Evolutionary conservation across 176 grass and related monocot species (phyloP).

Genomic region (Melocanna baccifera): DNA sequence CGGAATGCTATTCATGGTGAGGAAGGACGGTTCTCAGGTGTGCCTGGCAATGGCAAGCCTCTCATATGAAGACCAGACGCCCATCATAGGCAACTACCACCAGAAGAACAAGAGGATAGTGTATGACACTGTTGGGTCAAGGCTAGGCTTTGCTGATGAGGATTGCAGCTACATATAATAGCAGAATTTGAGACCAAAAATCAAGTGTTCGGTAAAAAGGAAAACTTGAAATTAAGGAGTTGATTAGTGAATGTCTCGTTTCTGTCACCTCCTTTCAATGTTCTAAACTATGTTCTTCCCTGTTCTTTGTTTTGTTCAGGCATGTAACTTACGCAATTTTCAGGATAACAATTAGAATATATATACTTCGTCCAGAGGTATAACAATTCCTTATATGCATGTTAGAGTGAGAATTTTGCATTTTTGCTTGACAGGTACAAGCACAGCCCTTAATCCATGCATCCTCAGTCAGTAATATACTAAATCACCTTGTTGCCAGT

Average conservation of each 20-base stretch:
- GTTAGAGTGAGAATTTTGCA: background rate
- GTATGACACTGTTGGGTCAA: conserved; percentile 67
- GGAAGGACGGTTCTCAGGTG: conserved; percentile 79
- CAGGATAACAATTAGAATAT: background rate
- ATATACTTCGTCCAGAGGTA: background rate
- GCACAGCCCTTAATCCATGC: background rate
- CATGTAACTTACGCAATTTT: background rate
- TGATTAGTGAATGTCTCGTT: background rate
- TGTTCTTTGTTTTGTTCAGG: background rate
- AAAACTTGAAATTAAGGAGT: background rate
- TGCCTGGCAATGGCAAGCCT: conserved; percentile 78
- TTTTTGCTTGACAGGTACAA: background rate
- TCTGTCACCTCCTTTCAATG: background rate
- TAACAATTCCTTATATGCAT: background rate
- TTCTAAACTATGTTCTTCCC: background rate
- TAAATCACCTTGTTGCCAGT: too few species aligned
- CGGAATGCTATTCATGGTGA: conserved; percentile 83
- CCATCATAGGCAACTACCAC: conserved; percentile 91
- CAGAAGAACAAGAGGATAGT: conserved; percentile 95
- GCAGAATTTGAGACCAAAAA: background rate
- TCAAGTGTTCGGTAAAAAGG: background rate
- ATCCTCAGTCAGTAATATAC: background rate
- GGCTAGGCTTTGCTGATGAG: conserved; percentile 77
- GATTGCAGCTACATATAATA: conserved; percentile 49
- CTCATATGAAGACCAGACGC: conserved; percentile 70